Conservation (phyloP, 2,329 filamentous ascomycete genomes). For the Diaporthe longicolla region DNA sequence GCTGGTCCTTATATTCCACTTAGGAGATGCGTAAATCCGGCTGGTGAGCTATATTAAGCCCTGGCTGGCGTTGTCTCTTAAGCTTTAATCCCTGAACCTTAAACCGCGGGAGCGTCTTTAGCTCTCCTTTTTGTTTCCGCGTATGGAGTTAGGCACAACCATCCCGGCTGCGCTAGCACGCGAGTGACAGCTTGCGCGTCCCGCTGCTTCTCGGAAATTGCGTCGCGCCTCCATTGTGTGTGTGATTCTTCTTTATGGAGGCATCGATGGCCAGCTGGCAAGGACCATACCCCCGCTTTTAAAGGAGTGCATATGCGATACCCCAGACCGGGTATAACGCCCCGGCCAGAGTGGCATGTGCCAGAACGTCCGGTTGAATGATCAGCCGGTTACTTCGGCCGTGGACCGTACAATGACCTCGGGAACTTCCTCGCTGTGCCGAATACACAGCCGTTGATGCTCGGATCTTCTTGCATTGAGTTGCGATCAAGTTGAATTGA, state of each 20-base stretch:
- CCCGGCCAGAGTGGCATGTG: too few relatives aligned
- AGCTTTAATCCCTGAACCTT: constrained; percentile 14
- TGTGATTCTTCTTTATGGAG: background rate
- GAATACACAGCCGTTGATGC: background rate
- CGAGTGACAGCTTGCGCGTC: constrained; percentile 14
- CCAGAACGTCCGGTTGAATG: background rate
- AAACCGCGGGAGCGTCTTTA: background rate
- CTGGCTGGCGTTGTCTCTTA: background rate
- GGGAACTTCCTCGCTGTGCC: background rate
- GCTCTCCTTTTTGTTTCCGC: background rate
- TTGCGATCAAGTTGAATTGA: too few relatives aligned
- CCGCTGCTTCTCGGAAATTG: constrained; percentile 12
- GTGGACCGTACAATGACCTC: background rate
- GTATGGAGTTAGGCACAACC: background rate
- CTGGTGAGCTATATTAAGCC: background rate
- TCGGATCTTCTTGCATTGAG: too few relatives aligned
- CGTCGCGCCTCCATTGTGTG: background rate
- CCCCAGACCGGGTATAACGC: background rate
- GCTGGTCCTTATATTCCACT: background rate
- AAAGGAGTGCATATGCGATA: background rate
- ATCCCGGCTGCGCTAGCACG: background rate
- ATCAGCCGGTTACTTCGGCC: background rate
- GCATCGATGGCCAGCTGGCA: background rate
- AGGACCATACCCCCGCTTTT: background rate
- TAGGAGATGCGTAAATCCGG: background rate